Conservation (phyloP, 2,329 filamentous ascomycete species). For the Cercospora sp. region DNA sequence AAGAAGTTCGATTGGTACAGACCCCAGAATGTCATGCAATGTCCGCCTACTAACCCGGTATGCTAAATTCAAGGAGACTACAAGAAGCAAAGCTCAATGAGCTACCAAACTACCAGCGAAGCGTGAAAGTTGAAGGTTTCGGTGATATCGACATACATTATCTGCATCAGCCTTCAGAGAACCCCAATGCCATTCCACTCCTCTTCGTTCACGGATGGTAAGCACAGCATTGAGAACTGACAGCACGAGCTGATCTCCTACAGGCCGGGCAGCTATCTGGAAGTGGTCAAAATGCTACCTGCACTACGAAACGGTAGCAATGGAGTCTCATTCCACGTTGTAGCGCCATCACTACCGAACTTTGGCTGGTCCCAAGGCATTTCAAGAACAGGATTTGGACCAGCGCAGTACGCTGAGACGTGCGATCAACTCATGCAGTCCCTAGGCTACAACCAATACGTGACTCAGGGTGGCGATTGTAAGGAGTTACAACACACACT, state of each 20-base stretch:
- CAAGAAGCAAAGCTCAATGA: slow-evolving; percentile 61
- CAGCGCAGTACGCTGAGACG: slow-evolving; percentile 56
- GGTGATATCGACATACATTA: slow-evolving; percentile 64
- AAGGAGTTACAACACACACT: neutral
- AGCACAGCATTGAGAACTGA: neutral
- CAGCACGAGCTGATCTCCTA: neutral
- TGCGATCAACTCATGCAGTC: slow-evolving; percentile 61
- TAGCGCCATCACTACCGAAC: slow-evolving; percentile 59
- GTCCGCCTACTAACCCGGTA: neutral
- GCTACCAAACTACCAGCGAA: slow-evolving; percentile 59
- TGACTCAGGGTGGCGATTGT: slow-evolving; percentile 57
- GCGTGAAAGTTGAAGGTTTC: slow-evolving; percentile 58
- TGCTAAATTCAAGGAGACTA: slow-evolving; percentile 38
- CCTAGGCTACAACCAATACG: slow-evolving; percentile 60
- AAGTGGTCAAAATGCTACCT: slow-evolving; percentile 62
- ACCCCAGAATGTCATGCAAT: no score
- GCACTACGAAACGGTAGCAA: slow-evolving; percentile 43
- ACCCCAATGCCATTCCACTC: slow-evolving; percentile 59
- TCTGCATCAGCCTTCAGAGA: slow-evolving; percentile 57
- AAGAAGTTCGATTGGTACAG: slow-evolving; percentile 57
- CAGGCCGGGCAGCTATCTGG: slow-evolving; percentile 66
- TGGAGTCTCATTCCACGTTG: slow-evolving; percentile 61
- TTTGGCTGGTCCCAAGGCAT: slow-evolving; percentile 67
- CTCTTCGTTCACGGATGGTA: slow-evolving; percentile 66
- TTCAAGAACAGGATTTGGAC: slow-evolving; percentile 50